Percentiles rank a stretch among this genome's conserved stretches.
These are phyloP conservation scores for Candida mattraensis DNA, from an alignment of 805 yeast species.

Conservation along the genomic window DNA sequence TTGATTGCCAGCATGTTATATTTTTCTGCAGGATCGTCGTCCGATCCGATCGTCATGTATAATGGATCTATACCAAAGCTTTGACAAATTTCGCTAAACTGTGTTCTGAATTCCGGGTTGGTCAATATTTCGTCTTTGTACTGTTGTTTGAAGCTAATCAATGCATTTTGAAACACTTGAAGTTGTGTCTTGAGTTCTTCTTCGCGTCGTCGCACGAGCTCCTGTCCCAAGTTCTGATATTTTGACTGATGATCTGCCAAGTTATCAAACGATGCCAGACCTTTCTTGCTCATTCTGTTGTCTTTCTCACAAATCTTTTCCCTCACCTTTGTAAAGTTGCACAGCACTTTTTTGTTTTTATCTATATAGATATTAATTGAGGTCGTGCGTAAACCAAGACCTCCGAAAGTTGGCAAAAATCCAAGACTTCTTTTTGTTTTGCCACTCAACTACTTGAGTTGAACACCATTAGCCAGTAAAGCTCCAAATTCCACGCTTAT, in stretches of 20 bases:
- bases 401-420: no score
- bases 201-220: constrained; percentile 52
- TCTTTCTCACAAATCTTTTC: no score
- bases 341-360: background rate
- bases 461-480: constrained; percentile 1
- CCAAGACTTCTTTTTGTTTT: no score
- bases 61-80: constrained; percentile 86
- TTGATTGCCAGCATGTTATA: constrained; percentile 68
- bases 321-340: background rate
- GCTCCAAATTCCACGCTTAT: no score
- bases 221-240: constrained; percentile 51
- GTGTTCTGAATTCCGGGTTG: constrained; percentile 63
- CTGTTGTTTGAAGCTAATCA: constrained; percentile 70
- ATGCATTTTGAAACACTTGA: constrained; percentile 71
- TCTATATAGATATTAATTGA: no score
- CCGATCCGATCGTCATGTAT: constrained; percentile 34
- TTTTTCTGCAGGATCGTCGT: constrained; percentile 47
- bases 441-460: no score
- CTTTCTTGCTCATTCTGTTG: constrained; percentile 23
- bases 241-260: constrained; percentile 29
- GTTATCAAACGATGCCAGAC: constrained; percentile 32
- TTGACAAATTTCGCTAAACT: constrained; percentile 74
- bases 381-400: no score
- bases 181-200: constrained; percentile 69
- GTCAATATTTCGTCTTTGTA: constrained; percentile 66